Conservation (phyloP, 73 alveolate species). For the Blepharisma japonicum region DNA sequence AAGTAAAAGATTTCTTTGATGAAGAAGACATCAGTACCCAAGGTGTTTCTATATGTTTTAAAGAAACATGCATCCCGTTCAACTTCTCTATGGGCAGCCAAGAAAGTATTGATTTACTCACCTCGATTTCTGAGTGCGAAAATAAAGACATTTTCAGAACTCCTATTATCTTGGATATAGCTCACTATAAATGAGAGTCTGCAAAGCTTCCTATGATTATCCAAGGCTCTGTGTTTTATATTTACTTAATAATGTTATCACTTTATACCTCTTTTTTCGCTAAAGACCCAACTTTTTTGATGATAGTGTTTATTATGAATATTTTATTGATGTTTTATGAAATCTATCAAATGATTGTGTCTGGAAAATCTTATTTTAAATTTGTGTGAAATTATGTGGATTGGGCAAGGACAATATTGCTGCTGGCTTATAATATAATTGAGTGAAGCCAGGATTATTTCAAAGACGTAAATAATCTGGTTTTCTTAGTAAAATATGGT, state of each 20-base stretch:
- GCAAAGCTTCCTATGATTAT: constrained; percentile 18
- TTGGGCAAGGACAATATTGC: constrained; percentile 6
- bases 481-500: too few species aligned
- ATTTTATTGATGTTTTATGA: constrained; percentile 15
- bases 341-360: constrained; percentile 18
- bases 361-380: neutral
- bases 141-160: neutral
- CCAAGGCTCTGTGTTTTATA: neutral
- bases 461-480: too few species aligned
- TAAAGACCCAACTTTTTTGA: neutral
- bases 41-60: neutral
- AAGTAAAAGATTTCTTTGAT: constrained; percentile 5
- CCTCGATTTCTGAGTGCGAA: neutral
- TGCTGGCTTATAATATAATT: neutral
- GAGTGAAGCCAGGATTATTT: neutral
- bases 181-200: constrained; percentile 8
- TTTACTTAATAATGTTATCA: neutral
- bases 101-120: constrained; percentile 8
- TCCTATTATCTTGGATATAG: neutral
- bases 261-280: neutral
- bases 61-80: neutral
- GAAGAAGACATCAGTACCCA: constrained; percentile 1
- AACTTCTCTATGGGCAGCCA: neutral
- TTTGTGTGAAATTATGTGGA: constrained; percentile 9
- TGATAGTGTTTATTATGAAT: neutral